phyloP scores from a whole-genome alignment of 805 yeast genomes.

The Cyberlindnera euphorbiiphila region DNA sequence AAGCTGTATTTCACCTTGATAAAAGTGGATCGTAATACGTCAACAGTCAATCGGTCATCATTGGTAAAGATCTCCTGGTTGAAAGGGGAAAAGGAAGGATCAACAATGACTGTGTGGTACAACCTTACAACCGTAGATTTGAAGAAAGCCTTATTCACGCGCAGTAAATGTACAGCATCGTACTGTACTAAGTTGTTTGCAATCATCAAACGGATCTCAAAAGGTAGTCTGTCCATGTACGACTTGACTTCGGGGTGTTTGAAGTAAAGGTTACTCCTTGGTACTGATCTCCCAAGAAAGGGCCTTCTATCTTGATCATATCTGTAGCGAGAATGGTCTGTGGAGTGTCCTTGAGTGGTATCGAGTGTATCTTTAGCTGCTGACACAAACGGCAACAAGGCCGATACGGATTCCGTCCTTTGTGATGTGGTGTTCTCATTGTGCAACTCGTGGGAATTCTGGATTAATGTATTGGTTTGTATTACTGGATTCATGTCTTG shows the following conservation, averaged over 20 bases:
- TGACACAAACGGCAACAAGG: constrained; percentile 22
- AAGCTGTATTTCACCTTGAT: constrained; percentile 39
- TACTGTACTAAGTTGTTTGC: constrained; percentile 36
- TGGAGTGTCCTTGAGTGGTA: not conserved
- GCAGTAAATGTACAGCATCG: constrained; percentile 34
- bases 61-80: constrained; percentile 32
- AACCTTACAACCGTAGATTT: constrained; percentile 32
- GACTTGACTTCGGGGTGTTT: not conserved
- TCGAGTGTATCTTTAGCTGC: constrained; percentile 2
- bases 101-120: constrained; percentile 29
- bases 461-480: no score
- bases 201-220: constrained; percentile 33
- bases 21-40: constrained; percentile 22
- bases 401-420: constrained; percentile 13
- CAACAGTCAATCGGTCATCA: constrained; percentile 22
- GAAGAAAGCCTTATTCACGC: constrained; percentile 31
- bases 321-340: no score
- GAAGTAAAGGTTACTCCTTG: not conserved
- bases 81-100: constrained; percentile 37
- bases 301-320: no score
- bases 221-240: constrained; percentile 33
- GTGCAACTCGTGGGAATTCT: no score
- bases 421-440: no score
- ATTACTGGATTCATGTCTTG: no score
- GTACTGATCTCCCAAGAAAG: no score